Evolutionary conservation across 2,329 filamentous ascomycete species (phyloP), one percentile per base, ranked within the genome.

Genomic region (Fusarium decemcellulare): DNA sequence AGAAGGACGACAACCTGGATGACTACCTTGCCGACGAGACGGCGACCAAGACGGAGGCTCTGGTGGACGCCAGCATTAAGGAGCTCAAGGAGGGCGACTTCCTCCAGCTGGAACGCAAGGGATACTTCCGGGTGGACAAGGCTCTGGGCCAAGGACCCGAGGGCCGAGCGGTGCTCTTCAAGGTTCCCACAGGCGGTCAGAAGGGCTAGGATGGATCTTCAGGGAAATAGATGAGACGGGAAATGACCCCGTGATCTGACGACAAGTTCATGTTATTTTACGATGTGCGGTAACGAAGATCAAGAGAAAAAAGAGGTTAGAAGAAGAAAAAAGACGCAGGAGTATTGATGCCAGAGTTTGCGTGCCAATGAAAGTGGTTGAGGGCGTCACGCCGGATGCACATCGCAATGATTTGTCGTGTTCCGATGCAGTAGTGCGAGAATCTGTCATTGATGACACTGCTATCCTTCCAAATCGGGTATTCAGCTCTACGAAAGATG

Each of bases 21-120:
- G 91, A 97, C 71, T 96, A 91, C 79, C 80, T 98, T 65, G 97
- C 91, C 78, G 87, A 90, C 27, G 84, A 90, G 58, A 97, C 94
- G 0, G 91, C 93, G 76, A 90, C 88, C 61, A 90, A 91, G 80
- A 91, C 91, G 55, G 88, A 92, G 70, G 93, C 92, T 1, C 79
- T 93, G 56, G 94, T 93, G 29, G 95, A 98, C 76, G 91, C 89
- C 76, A 97, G 95, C 74, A 91, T 97, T 1, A 86, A 87, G 0
- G 85, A 89, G 67, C 85, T 98, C 47, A 94, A 94, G 86, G 91
- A 90, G 78, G 93, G 94, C 76, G 94, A 97, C 74, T 95, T 98
- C 67, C 94, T 98, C 73, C 96, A 98, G 84, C 92, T 98, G 47
- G 95, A 98, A 85, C 88, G 95, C 66, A 94, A 95, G 81, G 95